Evolutionary conservation across 768 basidiomycete genomes (phyloP).

Genomic region (Gymnopilus dilepis): DNA sequence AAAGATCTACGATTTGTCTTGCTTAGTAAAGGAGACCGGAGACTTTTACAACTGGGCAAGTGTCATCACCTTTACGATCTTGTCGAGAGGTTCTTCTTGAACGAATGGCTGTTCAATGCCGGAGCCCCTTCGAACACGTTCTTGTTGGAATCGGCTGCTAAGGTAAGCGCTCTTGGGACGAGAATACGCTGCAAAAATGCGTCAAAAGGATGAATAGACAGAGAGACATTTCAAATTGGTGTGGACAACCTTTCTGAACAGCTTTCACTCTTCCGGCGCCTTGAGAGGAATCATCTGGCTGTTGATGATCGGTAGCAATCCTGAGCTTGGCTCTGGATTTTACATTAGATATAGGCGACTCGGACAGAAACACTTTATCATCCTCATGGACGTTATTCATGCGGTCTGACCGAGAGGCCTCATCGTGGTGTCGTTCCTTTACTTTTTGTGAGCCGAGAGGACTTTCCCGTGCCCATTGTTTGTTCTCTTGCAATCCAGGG

Average conservation of each 20-base stretch:
- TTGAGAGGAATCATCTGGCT: not conserved
- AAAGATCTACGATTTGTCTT: constrained; percentile 47
- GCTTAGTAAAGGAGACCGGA: not conserved
- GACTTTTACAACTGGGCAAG: not conserved
- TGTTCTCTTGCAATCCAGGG: not conserved
- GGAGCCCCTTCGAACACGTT: not conserved
- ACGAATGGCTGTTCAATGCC: not conserved
- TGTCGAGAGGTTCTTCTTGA: constrained; percentile 16
- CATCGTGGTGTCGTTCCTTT: not conserved
- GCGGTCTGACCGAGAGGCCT: not conserved
- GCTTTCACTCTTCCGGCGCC: not conserved
- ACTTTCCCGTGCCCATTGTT: not conserved
- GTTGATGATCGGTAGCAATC: not conserved
- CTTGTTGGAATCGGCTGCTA: not conserved
- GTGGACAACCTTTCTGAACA: not conserved
- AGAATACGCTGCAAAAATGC: not conserved
- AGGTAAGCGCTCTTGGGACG: not conserved
- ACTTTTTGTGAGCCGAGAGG: no score
- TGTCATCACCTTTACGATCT: constrained; percentile 51
- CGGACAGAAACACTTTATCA: not conserved
- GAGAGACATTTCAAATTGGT: not conserved
- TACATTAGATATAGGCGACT: not conserved
- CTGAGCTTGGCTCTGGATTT: not conserved
- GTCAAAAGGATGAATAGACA: not conserved
- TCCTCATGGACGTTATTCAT: not conserved